Percentiles rank a stretch among this genome's conserved stretches.
phyloP scores from a whole-genome alignment of 2,329 filamentous ascomycete species.

The Fonsecaea erecta region DNA sequence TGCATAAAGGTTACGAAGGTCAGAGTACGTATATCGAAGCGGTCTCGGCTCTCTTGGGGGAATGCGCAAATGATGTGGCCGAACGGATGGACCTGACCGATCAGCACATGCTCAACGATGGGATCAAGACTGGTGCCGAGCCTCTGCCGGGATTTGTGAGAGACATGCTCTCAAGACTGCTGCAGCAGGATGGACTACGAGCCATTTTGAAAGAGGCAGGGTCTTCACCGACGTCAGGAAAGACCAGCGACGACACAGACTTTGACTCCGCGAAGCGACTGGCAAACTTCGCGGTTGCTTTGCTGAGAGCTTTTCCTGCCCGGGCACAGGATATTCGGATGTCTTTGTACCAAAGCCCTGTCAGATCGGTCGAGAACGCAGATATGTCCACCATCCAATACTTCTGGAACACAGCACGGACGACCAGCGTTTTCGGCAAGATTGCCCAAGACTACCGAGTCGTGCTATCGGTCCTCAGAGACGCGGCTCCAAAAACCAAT shows the following conservation, averaged over 20 bases:
- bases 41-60: conserved; percentile 61
- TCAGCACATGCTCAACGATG: conserved; percentile 35
- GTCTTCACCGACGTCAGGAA: conserved; percentile 33
- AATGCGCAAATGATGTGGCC: conserved; percentile 60
- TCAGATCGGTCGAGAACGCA: conserved; percentile 38
- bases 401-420: conserved; percentile 74
- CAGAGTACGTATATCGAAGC: conserved; percentile 60
- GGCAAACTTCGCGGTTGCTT: conserved; percentile 82
- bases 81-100: conserved; percentile 50
- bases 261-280: conserved; percentile 71
- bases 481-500: conserved; percentile 48
- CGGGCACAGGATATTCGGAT: conserved; percentile 88
- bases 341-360: conserved; percentile 82
- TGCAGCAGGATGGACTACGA: conserved; percentile 41
- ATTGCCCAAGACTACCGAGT: conserved; percentile 63
- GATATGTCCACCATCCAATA: conserved; percentile 74
- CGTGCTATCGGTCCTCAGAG: conserved; percentile 62
- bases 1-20: conserved; percentile 37
- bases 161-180: conserved; percentile 66
- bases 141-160: conserved; percentile 61
- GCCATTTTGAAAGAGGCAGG: conserved; percentile 26
- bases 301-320: conserved; percentile 82
- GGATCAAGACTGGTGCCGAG: conserved; percentile 38
- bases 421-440: conserved; percentile 61
- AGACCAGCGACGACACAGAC: conserved; percentile 41